Base-by-base conservation (phyloP, 2,329 filamentous ascomycete species). In the Aspergillus sojae region DNA sequence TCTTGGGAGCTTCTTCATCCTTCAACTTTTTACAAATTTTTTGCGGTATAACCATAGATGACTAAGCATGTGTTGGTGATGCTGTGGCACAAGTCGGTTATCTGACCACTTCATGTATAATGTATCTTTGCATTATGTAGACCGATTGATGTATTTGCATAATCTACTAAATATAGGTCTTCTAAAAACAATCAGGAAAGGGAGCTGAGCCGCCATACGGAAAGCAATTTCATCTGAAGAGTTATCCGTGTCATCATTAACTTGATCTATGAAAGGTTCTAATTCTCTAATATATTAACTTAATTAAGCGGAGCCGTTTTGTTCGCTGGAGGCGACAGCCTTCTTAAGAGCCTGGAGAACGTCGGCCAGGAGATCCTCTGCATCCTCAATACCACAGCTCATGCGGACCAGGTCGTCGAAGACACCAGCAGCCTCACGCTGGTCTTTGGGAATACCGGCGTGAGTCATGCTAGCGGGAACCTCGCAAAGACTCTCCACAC, bases 381-480 rank as follows among this genome's bases (percentile, higher is more conserved):
- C 87, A 74, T 99, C 95, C 81, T 99, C 95, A 61, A 99, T 88
- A 73, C 95, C 95, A 77, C 93, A 97, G 84, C 93, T 96, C 65
- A 99, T 84, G 68, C 95, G 87, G 34, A 99, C 92, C 9, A 99
- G 86, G 78, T 99, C 95, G 75, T 99, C 95, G 74, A 89, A 98
- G 36, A 99, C 93, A 65, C 95, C 95, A 0, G 95, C 93, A 3
- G 90, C 91, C 84, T 99, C 95, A 62, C 95, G 86, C 83, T 96
- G 89, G 65, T 93, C 93, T 77, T 86, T 88, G 57, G 95, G 95
- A 69, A 99, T 99, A 63, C 94, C 95, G 28, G 93, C 92, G 79
- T 99, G 95, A 21, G 95, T 99, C 95, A 99, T 99, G 80, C 89
- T 92, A 72, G 91, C 92, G 26, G 95, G 95, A 3, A 99, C 88